These are phyloP conservation scores for Cryomyces antarcticus DNA, from an alignment of 495 filamentous ascomycete species.

Conservation along the genomic window DNA sequence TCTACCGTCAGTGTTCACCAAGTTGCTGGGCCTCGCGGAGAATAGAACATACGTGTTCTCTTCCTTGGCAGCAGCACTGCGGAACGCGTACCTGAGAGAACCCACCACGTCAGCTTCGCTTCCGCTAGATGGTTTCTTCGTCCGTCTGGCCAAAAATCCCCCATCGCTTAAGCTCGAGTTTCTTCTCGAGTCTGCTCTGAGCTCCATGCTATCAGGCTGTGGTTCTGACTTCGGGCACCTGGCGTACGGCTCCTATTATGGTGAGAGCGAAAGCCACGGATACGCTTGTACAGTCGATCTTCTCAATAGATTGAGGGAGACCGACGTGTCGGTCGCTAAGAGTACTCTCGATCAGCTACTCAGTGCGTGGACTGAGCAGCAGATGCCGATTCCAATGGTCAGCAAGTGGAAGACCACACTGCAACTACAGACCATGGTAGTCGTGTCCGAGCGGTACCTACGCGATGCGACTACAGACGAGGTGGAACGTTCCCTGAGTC, in stretches of 20 bases:
- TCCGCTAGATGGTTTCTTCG: conserved; percentile 11
- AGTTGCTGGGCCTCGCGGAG: conserved; percentile 10
- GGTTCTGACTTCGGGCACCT: too few species aligned
- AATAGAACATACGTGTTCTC: conserved; percentile 14
- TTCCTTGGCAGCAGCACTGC: conserved; percentile 9
- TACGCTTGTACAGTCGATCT: conserved; percentile 25
- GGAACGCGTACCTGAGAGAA: conserved; percentile 5
- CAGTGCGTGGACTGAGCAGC: conserved; percentile 21
- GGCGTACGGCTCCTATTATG: conserved; percentile 23
- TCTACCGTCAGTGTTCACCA: conserved; percentile 1
- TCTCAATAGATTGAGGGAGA: conserved; percentile 15
- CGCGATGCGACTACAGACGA: background rate
- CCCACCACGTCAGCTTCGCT: conserved; percentile 6
- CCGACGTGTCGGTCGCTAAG: conserved; percentile 6
- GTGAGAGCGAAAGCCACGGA: conserved; percentile 15
- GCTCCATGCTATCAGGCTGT: too few species aligned
- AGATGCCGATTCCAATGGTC: conserved; percentile 17
- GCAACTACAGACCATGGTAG: conserved; percentile 25
- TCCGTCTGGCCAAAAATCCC: conserved; percentile 12
- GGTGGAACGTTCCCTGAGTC: conserved; percentile 1
- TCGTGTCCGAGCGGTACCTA: conserved; percentile 14
- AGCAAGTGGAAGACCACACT: conserved; percentile 23
- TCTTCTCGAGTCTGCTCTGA: conserved; percentile 15
- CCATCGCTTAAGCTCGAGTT: conserved; percentile 18
- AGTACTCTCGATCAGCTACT: conserved; percentile 17